Conservation (phyloP, 768 basidiomycete species). For the Daedaleopsis sinensis region DNA sequence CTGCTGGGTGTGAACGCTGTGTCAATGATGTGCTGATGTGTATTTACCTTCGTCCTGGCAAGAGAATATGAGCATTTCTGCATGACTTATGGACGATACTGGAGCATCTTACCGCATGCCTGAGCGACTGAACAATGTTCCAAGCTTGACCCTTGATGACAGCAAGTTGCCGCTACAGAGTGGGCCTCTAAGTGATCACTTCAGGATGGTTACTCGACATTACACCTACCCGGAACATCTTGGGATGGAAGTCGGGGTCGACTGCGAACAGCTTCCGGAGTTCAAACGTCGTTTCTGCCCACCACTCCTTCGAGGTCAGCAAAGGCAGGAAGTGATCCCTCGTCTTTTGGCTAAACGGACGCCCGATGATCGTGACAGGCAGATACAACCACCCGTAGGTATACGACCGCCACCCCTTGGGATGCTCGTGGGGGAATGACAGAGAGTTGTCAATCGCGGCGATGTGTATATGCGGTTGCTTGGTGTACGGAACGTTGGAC, state of each 20-base stretch:
- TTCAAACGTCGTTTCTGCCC: constrained; percentile 84
- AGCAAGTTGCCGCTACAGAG: constrained; percentile 74
- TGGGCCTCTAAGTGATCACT: neutral
- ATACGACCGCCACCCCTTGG: constrained; percentile 74
- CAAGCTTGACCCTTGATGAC: constrained; percentile 93
- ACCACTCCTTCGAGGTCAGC: constrained; percentile 84
- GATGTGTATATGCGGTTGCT: constrained; percentile 83
- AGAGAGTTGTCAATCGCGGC: constrained; percentile 94
- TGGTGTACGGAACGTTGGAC: constrained; percentile 44
- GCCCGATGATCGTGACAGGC: constrained; percentile 82
- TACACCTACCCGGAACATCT: constrained; percentile 76
- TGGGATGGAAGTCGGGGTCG: constrained; percentile 86
- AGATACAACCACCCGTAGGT: constrained; percentile 90
- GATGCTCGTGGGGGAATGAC: constrained; percentile 91
- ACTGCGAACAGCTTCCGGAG: constrained; percentile 76
- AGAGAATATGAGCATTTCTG: constrained; percentile 1
- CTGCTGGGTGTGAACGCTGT: constrained; percentile 39
- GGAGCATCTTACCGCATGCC: constrained; percentile 59
- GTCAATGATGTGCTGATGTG: neutral
- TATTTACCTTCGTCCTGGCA: constrained; percentile 16
- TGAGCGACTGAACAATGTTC: constrained; percentile 86
- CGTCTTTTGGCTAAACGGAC: constrained; percentile 84
- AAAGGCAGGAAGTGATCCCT: constrained; percentile 81
- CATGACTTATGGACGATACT: neutral
- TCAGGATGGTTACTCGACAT: neutral